Base-by-base conservation (phyloP, 352 stramenopile genomes). In the Achlya hypogyna region DNA sequence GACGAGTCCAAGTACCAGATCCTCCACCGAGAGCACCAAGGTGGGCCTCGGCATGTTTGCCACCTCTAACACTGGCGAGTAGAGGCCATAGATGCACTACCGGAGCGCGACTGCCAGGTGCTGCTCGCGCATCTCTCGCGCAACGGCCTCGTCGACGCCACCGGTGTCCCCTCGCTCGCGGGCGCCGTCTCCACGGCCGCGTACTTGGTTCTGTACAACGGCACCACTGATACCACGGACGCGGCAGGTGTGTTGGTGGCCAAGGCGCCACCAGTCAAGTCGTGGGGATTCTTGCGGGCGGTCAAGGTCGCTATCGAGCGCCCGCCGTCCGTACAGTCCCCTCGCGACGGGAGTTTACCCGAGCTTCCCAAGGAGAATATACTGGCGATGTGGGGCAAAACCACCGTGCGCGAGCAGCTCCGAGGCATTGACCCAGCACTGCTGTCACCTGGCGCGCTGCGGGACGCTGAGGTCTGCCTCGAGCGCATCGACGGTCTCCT, bases 1-100 rank as follows among this genome's bases (percentile, higher is more conserved):
- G 63, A 82, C 53, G 84, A 88, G 54, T 76, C 78, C 1, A 72
- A 70, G 0, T 69, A 69, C 12, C 76, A 88, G 27, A 63, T 83
- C 8, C 58, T 85, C 10, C 70, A 71, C 9, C 82, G 31, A 10
- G 49, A 56, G 10, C 49, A 56, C 49, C 25, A 12, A 56, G 49
- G 49, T 56, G 25, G 18, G 22, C 18, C 22, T 49, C 42, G 22
- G 42, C 18, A 20, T 49, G 42, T 49, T n/a, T n/a, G n/a, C n/a
- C n/a, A n/a, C n/a, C n/a, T n/a, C 38, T 3, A 9, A 45, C 38
- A 9, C 2, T 42, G 34, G 34, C 34, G 34, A 42, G 6, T 14
- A n/a, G n/a, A n/a, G n/a, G n/a, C n/a, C n/a, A n/a, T n/a, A n/a
- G n/a, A n/a, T n/a, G n/a, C n/a, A n/a, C n/a, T 45, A 45, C 38